phyloP scores from a whole-genome alignment of 208 protist genomes.

The Leishmania guyanensis region DNA sequence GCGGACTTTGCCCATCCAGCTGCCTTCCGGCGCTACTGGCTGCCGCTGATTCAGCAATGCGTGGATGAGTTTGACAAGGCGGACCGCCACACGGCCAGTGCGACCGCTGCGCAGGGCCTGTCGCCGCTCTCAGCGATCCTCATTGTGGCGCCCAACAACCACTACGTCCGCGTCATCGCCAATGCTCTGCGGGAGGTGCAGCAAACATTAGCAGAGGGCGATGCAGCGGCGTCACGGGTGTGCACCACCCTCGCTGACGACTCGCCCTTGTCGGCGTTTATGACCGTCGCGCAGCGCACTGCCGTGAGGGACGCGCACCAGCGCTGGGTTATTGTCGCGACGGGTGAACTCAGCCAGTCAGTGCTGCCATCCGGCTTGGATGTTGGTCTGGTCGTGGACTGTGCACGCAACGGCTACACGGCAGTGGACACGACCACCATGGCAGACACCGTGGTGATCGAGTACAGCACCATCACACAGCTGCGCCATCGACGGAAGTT shows the following conservation, averaged over 20 bases:
- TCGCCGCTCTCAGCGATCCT: slow-evolving; percentile 23
- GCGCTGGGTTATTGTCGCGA: slow-evolving; percentile 61
- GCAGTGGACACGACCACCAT: slow-evolving; percentile 45
- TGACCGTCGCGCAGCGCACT: slow-evolving; percentile 30
- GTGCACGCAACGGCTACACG: slow-evolving; percentile 57
- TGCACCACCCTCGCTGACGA: slow-evolving; percentile 34
- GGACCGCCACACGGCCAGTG: slow-evolving; percentile 23
- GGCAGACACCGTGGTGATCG: slow-evolving; percentile 48
- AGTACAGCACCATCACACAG: slow-evolving; percentile 58
- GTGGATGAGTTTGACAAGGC: slow-evolving; percentile 66
- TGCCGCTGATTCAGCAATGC: slow-evolving; percentile 49
- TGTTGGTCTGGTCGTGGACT: slow-evolving; percentile 82
- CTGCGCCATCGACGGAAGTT: slow-evolving; percentile 67
- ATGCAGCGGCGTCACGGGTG: slow-evolving; percentile 9
- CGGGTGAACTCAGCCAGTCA: slow-evolving; percentile 65
- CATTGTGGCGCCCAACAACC: slow-evolving; percentile 35
- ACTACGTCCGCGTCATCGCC: slow-evolving; percentile 29
- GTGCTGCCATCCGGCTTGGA: slow-evolving; percentile 59
- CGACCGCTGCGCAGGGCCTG: slow-evolving; percentile 6
- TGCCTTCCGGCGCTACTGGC: slow-evolving; percentile 64
- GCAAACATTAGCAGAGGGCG: not conserved
- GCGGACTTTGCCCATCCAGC: slow-evolving; percentile 60
- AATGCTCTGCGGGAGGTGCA: slow-evolving; percentile 16
- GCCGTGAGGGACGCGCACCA: slow-evolving; percentile 11
- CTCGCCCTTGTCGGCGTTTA: slow-evolving; percentile 23